Evolutionary conservation across 352 stramenopile genomes (phyloP).

Genomic region (Discostella stelligera): DNA sequence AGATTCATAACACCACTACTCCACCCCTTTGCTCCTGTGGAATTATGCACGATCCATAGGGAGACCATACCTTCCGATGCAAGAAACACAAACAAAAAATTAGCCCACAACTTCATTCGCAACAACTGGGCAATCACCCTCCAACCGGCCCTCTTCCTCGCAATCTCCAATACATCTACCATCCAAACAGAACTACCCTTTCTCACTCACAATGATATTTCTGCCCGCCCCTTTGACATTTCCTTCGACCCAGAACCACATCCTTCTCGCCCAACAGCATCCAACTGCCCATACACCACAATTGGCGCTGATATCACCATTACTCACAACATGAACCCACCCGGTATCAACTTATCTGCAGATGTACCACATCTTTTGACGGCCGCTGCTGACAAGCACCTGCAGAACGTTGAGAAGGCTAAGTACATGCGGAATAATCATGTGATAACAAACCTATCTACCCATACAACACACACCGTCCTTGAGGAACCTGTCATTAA

Average conservation of each 20-base stretch:
- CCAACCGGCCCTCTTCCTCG: background rate
- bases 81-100: too few species aligned
- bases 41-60: conserved; percentile 1
- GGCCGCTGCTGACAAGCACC: background rate
- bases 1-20: background rate
- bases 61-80: conserved; percentile 14
- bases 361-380: background rate
- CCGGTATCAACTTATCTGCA: too few species aligned
- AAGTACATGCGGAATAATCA: too few species aligned
- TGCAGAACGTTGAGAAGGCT: too few species aligned
- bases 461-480: background rate
- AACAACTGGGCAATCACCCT: background rate
- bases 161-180: background rate
- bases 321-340: background rate
- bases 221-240: background rate
- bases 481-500: background rate
- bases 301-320: too few species aligned
- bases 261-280: background rate
- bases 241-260: background rate
- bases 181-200: background rate
- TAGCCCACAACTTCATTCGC: conserved; percentile 16
- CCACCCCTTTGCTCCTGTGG: background rate
- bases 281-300: background rate
- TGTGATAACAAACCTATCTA: background rate
- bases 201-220: background rate